Percentiles rank a stretch among this genome's conserved stretches.
phyloP scores from a whole-genome alignment of 2,329 filamentous ascomycete genomes.

The Pestalotiopsis sp. region DNA sequence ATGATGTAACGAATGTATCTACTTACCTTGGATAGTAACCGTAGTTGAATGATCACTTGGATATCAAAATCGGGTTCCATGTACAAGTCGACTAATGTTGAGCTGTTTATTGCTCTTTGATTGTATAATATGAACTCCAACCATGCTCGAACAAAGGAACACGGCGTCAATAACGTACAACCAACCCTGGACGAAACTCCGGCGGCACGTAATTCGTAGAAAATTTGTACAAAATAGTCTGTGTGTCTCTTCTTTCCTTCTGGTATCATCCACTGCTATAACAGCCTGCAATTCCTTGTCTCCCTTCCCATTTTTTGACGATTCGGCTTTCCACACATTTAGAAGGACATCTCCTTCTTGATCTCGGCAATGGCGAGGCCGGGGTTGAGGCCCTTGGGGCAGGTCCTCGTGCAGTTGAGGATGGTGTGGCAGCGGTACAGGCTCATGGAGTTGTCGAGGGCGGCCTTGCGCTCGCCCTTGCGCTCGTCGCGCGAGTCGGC shows the following conservation, averaged over 20 bases:
- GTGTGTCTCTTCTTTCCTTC: background rate
- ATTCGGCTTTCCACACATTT: constrained; percentile 18
- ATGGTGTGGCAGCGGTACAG: constrained; percentile 99
- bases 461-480: constrained; percentile 83
- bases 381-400: constrained; percentile 97
- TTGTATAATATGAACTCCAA: constrained; percentile 16
- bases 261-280: constrained; percentile 5
- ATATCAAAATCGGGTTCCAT: background rate
- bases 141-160: constrained; percentile 18
- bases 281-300: background rate
- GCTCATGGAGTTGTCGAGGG: constrained; percentile 98
- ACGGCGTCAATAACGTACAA: constrained; percentile 16
- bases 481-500: constrained; percentile 93
- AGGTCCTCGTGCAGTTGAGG: constrained; percentile 96
- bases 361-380: constrained; percentile 95
- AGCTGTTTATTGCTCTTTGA: constrained; percentile 7
- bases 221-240: constrained; percentile 17
- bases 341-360: constrained; percentile 91
- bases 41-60: background rate
- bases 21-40: background rate
- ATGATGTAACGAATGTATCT: background rate
- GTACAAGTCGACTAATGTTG: too few species aligned
- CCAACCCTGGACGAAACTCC: constrained; percentile 15
- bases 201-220: constrained; percentile 18
- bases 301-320: background rate